Evolutionary conservation across 2,329 filamentous ascomycete genomes (phyloP).

Genomic region (Clarireedia hainanense): DNA sequence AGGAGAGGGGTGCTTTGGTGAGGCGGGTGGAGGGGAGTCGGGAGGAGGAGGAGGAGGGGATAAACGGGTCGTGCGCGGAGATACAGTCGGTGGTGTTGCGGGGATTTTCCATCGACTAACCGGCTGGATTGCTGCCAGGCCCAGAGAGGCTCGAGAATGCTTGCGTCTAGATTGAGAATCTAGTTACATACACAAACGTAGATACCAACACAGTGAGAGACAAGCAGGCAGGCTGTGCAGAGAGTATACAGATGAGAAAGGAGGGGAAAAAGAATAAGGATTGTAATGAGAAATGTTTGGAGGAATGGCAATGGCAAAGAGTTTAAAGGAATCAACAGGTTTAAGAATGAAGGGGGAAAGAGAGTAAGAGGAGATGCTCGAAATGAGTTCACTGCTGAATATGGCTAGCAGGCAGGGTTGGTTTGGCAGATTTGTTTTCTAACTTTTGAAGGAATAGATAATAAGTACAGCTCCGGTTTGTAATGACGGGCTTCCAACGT

Average conservation of each 20-base stretch:
- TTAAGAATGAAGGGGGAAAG: constrained; percentile 28
- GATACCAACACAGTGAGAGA: not conserved
- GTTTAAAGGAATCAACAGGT: constrained; percentile 13
- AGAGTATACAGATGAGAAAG: constrained; percentile 14
- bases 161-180: constrained; percentile 16
- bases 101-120: constrained; percentile 23
- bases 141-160: constrained; percentile 23
- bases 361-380: not conserved
- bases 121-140: not conserved
- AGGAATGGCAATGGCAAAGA: constrained; percentile 25
- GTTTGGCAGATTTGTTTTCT: constrained; percentile 13
- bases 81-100: constrained; percentile 18
- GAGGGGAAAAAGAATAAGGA: constrained; percentile 24
- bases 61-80: constrained; percentile 5
- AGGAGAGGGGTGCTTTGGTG: no score
- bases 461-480: not conserved
- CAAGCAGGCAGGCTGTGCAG: constrained; percentile 11
- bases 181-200: constrained; percentile 8
- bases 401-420: constrained; percentile 20
- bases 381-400: constrained; percentile 1
- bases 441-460: constrained; percentile 12
- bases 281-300: constrained; percentile 28
- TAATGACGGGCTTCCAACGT: constrained; percentile 3
- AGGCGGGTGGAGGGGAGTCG: no score
- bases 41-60: no score